These are phyloP conservation scores for Hemisphaericaspora nanyangensis DNA, from an alignment of 805 yeast species.

Conservation along the genomic window DNA sequence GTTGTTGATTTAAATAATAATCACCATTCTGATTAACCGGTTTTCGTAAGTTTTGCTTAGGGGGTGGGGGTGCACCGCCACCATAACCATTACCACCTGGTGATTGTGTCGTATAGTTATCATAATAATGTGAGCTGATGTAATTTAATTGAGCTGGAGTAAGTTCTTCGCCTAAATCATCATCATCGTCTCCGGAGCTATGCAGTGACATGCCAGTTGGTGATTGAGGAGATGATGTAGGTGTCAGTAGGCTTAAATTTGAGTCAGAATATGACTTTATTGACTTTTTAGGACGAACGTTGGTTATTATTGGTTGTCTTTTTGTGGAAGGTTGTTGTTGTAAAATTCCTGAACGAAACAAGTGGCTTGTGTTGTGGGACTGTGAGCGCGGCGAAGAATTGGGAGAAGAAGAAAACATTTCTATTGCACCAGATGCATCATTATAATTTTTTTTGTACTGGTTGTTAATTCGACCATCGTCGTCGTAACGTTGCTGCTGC, in stretches of 20 bases:
- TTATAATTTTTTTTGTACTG: too few relatives aligned
- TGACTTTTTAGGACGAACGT: slow-evolving; percentile 1
- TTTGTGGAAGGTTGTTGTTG: too few relatives aligned
- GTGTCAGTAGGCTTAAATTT: neutral
- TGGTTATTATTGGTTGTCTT: slow-evolving; percentile 1
- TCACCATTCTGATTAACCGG: slow-evolving; percentile 15
- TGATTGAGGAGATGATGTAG: slow-evolving; percentile 4
- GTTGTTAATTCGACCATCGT: too few relatives aligned
- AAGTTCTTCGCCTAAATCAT: slow-evolving; percentile 27
- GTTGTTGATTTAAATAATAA: slow-evolving; percentile 36
- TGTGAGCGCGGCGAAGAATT: too few relatives aligned
- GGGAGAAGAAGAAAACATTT: too few relatives aligned
- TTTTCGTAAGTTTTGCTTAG: neutral
- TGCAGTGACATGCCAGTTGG: too few relatives aligned
- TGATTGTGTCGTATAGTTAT: neutral
- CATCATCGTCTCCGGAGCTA: too few relatives aligned
- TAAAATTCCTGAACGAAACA: too few relatives aligned
- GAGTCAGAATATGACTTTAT: slow-evolving; percentile 2
- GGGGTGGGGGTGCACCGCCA: neutral
- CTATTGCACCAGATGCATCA: too few relatives aligned
- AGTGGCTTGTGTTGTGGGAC: too few relatives aligned
- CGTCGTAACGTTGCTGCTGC: too few relatives aligned
- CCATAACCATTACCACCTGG: neutral
- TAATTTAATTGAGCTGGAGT: slow-evolving; percentile 38
- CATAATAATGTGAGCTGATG: slow-evolving; percentile 11